Evolutionary conservation across 2,329 filamentous ascomycete species (phyloP).

Genomic region (Talaromyces funiculosus): DNA sequence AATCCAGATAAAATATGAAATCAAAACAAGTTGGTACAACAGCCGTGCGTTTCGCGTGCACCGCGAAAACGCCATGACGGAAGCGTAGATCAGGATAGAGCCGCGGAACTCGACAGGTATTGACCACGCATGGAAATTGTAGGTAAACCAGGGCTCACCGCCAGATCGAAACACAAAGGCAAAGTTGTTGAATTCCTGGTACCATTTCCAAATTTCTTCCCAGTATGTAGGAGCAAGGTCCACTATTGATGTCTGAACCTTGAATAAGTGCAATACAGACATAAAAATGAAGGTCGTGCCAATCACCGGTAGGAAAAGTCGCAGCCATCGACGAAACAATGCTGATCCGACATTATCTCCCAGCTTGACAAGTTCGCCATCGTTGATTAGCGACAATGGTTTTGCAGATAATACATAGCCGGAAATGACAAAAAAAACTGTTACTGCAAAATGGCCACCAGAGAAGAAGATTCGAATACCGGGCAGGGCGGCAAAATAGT

Average conservation of each 20-base stretch:
- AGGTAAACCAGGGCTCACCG: slow-evolving; percentile 52
- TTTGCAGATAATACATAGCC: slow-evolving; percentile 50
- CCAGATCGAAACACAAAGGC: slow-evolving; percentile 60
- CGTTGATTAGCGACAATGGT: slow-evolving; percentile 40
- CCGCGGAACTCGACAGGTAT: slow-evolving; percentile 61
- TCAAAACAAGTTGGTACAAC: slow-evolving; percentile 48
- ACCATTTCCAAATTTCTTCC: slow-evolving; percentile 50
- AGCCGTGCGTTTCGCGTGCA: slow-evolving; percentile 52
- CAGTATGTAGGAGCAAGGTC: slow-evolving; percentile 38
- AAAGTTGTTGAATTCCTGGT: slow-evolving; percentile 60
- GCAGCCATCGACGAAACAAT: slow-evolving; percentile 48
- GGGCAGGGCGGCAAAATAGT: slow-evolving; percentile 51
- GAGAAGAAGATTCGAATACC: slow-evolving; percentile 55
- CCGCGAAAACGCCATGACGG: slow-evolving; percentile 52
- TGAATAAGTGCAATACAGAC: slow-evolving; percentile 50
- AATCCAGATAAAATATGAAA: slow-evolving; percentile 63
- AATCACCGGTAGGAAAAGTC: slow-evolving; percentile 50
- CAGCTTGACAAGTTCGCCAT: slow-evolving; percentile 34
- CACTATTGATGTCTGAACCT: slow-evolving; percentile 39
- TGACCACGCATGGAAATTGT: slow-evolving; percentile 58
- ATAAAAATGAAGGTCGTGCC: slow-evolving; percentile 51
- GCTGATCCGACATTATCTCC: slow-evolving; percentile 44
- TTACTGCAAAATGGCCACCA: slow-evolving; percentile 56
- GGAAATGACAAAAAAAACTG: slow-evolving; percentile 50
- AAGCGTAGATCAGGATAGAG: slow-evolving; percentile 58